Percentiles rank a stretch among this genome's conserved stretches.
phyloP scores from a whole-genome alignment of 768 basidiomycete species.

The Termitomyces sp. region DNA sequence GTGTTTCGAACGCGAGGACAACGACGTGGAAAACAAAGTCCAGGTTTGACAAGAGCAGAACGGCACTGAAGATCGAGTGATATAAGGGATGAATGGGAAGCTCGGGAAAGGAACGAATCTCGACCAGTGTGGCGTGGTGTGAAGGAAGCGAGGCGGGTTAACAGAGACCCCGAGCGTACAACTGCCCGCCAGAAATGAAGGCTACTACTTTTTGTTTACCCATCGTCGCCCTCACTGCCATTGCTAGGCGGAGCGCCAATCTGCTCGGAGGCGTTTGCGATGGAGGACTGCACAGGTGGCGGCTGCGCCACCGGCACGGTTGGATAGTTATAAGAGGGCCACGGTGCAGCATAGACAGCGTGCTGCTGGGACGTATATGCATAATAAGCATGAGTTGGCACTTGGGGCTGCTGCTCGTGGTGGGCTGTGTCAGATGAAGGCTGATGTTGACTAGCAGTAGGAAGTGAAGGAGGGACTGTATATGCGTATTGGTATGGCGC shows the following conservation, averaged over 20 bases:
- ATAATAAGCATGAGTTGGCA: constrained; percentile 5
- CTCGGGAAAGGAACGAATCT: constrained; percentile 10
- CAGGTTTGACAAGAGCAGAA: not conserved
- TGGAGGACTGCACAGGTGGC: constrained; percentile 12
- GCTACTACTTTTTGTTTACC: not conserved
- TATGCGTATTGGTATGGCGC: constrained; percentile 4
- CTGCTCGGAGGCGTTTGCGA: constrained; percentile 6
- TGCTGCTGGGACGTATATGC: constrained; percentile 9
- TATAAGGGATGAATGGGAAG: not conserved
- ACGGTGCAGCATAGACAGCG: not conserved
- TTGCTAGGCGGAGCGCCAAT: not conserved
- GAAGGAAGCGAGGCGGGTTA: constrained; percentile 13
- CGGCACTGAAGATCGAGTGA: constrained; percentile 2
- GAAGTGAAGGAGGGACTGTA: not conserved
- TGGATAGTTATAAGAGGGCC: constrained; percentile 6
- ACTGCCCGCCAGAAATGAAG: constrained; percentile 9
- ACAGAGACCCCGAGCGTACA: constrained; percentile 15
- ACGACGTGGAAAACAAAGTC: constrained; percentile 3
- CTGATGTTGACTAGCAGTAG: not conserved
- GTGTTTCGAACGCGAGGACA: constrained; percentile 1
- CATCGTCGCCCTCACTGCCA: constrained; percentile 1
- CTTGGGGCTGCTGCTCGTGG: constrained; percentile 1
- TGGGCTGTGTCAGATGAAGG: not conserved
- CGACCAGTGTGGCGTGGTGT: constrained; percentile 3
- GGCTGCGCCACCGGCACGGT: not conserved